These are phyloP conservation scores for Cladorrhinum samala DNA, from an alignment of 495 filamentous ascomycete species.

Conservation along the genomic window DNA sequence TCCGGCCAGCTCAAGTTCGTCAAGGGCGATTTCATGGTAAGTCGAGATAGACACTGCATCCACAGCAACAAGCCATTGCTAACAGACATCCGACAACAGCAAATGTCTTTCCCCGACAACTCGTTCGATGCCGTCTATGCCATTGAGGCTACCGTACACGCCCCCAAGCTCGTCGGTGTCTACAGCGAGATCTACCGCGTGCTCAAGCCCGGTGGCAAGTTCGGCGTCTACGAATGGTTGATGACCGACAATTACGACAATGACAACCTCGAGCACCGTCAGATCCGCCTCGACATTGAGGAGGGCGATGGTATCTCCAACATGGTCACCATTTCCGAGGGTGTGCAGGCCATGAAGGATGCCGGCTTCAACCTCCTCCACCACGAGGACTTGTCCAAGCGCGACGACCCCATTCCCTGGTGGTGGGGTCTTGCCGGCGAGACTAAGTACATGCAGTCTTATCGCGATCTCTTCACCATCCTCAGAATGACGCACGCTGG, in stretches of 20 bases:
- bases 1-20: constrained; percentile 77
- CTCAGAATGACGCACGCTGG: constrained; percentile 87
- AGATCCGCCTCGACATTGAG: constrained; percentile 92
- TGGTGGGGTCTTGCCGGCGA: constrained; percentile 85
- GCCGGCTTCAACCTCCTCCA: constrained; percentile 82
- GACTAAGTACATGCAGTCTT: constrained; percentile 71
- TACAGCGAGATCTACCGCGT: constrained; percentile 94
- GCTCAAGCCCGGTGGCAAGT: constrained; percentile 90
- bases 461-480: constrained; percentile 79
- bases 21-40: constrained; percentile 96
- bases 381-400: constrained; percentile 85
- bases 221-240: constrained; percentile 98
- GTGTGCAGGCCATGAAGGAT: constrained; percentile 74
- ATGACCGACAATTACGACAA: constrained; percentile 98
- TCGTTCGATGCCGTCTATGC: constrained; percentile 94
- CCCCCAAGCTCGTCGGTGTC: constrained; percentile 87
- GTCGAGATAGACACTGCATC: constrained; percentile 7
- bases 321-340: constrained; percentile 89
- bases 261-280: constrained; percentile 76
- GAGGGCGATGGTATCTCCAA: constrained; percentile 96
- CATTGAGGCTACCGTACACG: constrained; percentile 96
- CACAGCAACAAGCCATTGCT: constrained; percentile 1
- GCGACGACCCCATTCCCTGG: constrained; percentile 76
- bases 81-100: constrained; percentile 42
- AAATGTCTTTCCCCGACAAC: constrained; percentile 94